A percentile compares a stretch with the other conserved stretches of the same genome.
Conservation (phyloP, 257 asterid genomes). For the Nicotiana benthamiana region DNA sequence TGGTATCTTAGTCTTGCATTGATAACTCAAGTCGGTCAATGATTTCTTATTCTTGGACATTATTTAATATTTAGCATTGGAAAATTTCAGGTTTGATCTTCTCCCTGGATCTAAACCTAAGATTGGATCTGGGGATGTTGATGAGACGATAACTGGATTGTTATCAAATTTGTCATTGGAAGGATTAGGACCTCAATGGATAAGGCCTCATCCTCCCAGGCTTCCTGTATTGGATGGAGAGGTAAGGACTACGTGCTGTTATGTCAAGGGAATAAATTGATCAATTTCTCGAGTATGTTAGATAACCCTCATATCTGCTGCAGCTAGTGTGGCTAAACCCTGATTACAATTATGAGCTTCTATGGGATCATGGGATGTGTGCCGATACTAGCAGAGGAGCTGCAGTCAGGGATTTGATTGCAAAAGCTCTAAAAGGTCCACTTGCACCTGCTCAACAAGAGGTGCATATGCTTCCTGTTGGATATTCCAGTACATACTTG, state of each 20-base stretch:
- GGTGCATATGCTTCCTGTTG: slow-evolving; percentile 30
- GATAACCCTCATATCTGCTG: slow-evolving; percentile 7
- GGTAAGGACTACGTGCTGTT: slow-evolving; percentile 31
- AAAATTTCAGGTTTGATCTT: slow-evolving; percentile 67
- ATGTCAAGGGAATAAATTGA: slow-evolving; percentile 1
- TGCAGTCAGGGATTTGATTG: slow-evolving; percentile 82
- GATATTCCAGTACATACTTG: neutral
- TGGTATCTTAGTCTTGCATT: neutral
- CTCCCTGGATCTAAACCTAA: slow-evolving; percentile 70
- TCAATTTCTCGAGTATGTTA: neutral
- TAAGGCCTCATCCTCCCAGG: slow-evolving; percentile 88
- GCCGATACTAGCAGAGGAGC: slow-evolving; percentile 97
- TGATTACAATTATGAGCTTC: slow-evolving; percentile 71
- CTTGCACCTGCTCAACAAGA: slow-evolving; percentile 88
- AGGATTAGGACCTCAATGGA: slow-evolving; percentile 83
- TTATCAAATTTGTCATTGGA: slow-evolving; percentile 55
- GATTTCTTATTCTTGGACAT: neutral
- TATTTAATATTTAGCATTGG: slow-evolving; percentile 9
- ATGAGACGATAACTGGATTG: slow-evolving; percentile 63
- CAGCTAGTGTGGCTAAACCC: slow-evolving; percentile 95
- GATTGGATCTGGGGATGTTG: slow-evolving; percentile 80
- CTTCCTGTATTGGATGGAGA: slow-evolving; percentile 84
- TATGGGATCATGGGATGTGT: slow-evolving; percentile 97
- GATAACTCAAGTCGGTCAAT: neutral
- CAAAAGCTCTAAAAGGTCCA: slow-evolving; percentile 86